These are phyloP conservation scores for Fusarium tanahbumbuense DNA, from an alignment of 2,329 filamentous ascomycete species.

Conservation along the genomic window DNA sequence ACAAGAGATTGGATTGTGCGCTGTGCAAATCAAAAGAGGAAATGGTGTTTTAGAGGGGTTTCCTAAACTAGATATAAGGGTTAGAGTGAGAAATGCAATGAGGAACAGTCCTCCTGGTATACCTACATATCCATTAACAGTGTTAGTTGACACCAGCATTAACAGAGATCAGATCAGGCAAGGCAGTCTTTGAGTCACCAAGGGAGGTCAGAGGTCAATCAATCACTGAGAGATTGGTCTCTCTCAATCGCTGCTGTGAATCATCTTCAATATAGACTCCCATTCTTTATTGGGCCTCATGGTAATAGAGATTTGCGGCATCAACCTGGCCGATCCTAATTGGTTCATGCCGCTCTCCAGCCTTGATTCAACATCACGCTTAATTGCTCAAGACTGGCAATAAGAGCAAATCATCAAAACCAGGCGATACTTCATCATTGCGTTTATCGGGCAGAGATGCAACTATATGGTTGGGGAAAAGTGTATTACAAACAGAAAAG, in stretches of 20 bases:
- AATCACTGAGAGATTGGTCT: conserved; percentile 15
- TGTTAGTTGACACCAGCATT: conserved; percentile 3
- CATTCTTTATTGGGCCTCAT: neutral
- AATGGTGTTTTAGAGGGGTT: conserved; percentile 6
- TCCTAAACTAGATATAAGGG: conserved; percentile 5
- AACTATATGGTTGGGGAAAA: neutral
- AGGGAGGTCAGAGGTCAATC: conserved; percentile 43
- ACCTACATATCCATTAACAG: neutral
- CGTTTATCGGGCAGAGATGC: conserved; percentile 6
- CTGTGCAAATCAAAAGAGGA: conserved; percentile 14
- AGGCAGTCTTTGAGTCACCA: conserved; percentile 49
- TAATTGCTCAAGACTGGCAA: conserved; percentile 15
- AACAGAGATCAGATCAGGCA: conserved; percentile 40
- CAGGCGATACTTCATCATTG: conserved; percentile 28
- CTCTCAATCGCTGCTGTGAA: neutral
- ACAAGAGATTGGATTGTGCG: neutral
- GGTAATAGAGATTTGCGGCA: conserved; percentile 13
- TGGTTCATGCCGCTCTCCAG: conserved; percentile 18
- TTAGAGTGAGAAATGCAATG: conserved; percentile 3
- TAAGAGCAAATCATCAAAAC: conserved; percentile 2
- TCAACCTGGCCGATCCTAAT: conserved; percentile 32
- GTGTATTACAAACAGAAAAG: neutral
- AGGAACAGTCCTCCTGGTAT: neutral
- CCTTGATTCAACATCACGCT: conserved; percentile 33
- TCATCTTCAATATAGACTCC: neutral